Percentiles rank a stretch among this genome's conserved stretches.
Evolutionary conservation across 768 basidiomycete genomes (phyloP).

Genomic region (Boletus reticuloceps): DNA sequence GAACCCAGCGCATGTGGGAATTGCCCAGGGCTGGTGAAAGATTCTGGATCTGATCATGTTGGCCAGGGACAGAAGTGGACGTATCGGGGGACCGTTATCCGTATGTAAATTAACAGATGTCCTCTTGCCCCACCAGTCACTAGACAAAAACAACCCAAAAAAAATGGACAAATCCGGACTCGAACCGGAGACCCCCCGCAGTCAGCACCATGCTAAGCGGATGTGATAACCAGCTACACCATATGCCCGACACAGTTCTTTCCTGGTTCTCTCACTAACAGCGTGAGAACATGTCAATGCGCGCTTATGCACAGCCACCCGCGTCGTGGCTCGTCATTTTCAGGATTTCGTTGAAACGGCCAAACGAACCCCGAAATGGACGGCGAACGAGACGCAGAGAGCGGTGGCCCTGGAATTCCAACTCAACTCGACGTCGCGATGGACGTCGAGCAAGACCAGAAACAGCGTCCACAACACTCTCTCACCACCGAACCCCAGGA

Average conservation of each 20-base stretch:
- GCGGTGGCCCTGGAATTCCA: background rate
- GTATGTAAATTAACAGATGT: too few relatives aligned
- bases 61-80: too few relatives aligned
- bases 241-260: slow-evolving; percentile 33
- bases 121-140: too few relatives aligned
- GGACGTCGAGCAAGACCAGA: slow-evolving; percentile 20
- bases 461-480: slow-evolving; percentile 1
- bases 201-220: slow-evolving; percentile 35
- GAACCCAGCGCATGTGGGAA: too few relatives aligned
- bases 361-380: slow-evolving; percentile 22
- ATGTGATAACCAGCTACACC: slow-evolving; percentile 42
- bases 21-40: too few relatives aligned
- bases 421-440: slow-evolving; percentile 12
- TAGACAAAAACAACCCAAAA: background rate
- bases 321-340: slow-evolving; percentile 27
- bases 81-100: too few relatives aligned
- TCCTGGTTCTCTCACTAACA: background rate
- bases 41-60: too few relatives aligned
- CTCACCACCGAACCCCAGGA: slow-evolving; percentile 1
- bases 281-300: slow-evolving; percentile 4
- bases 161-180: slow-evolving; percentile 39
- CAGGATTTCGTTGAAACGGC: slow-evolving; percentile 16
- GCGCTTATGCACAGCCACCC: slow-evolving; percentile 20
- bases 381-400: slow-evolving; percentile 14
- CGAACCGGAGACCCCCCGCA: slow-evolving; percentile 41